Evolutionary conservation across 2,329 filamentous ascomycete genomes (phyloP).

Genomic region (Calonectria henricotiae): DNA sequence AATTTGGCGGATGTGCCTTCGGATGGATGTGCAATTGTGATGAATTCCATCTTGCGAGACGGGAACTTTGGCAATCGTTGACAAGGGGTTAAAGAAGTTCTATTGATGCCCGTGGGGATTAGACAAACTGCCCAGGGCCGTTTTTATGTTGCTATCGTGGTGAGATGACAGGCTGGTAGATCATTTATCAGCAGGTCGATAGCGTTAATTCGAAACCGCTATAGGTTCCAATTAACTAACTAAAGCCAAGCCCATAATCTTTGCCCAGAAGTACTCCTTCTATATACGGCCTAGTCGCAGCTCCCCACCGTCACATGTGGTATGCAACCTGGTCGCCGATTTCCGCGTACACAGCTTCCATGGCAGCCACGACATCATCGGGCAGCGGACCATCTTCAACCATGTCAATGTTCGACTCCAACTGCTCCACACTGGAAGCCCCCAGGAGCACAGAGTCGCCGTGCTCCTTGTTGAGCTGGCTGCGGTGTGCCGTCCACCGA

Average conservation of each 20-base stretch:
- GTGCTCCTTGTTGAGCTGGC: slow-evolving; percentile 52
- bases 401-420: slow-evolving; percentile 56
- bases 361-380: slow-evolving; percentile 52
- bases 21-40: slow-evolving; percentile 27
- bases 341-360: slow-evolving; percentile 45
- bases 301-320: slow-evolving; percentile 36
- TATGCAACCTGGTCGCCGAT: slow-evolving; percentile 41
- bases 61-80: background rate
- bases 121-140: background rate
- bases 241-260: background rate
- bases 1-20: slow-evolving; percentile 19
- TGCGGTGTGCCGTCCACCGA: slow-evolving; percentile 62
- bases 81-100: background rate
- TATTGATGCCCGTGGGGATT: background rate
- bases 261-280: slow-evolving; percentile 46
- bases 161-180: background rate
- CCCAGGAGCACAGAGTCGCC: slow-evolving; percentile 60
- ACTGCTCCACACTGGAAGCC: slow-evolving; percentile 57
- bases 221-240: slow-evolving; percentile 3
- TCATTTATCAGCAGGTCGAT: slow-evolving; percentile 37
- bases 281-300: slow-evolving; percentile 33
- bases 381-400: slow-evolving; percentile 62
- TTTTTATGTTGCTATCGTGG: slow-evolving; percentile 8
- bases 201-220: background rate
- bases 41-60: slow-evolving; percentile 34